phyloP scores from a whole-genome alignment of 805 yeast species.

The Cyberlindnera meyerae region DNA sequence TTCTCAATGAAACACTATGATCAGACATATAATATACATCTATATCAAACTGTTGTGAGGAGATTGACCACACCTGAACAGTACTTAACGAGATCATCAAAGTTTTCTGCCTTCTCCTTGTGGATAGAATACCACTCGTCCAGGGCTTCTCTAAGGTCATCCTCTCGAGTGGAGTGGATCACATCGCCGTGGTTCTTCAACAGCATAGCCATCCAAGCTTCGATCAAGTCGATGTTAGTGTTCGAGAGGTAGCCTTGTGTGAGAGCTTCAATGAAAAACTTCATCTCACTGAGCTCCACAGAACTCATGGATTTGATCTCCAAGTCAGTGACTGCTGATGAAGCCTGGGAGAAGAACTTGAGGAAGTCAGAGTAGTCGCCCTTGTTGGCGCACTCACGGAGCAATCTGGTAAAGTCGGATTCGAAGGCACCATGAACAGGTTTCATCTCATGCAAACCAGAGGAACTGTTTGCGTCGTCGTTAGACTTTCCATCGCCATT shows the following conservation, averaged over 20 bases:
- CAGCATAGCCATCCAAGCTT: conserved; percentile 74
- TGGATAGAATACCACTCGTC: conserved; percentile 45
- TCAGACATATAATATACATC: too few species aligned
- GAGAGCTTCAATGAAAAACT: conserved; percentile 63
- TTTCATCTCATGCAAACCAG: conserved; percentile 18
- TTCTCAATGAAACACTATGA: too few species aligned
- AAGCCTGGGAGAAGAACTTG: conserved; percentile 45
- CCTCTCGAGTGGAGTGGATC: conserved; percentile 39
- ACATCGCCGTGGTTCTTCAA: conserved; percentile 81
- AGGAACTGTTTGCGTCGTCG: too few species aligned
- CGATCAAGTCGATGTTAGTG: conserved; percentile 67
- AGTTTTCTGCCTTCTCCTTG: conserved; percentile 34
- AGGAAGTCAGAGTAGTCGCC: conserved; percentile 48
- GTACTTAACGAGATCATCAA: conserved; percentile 70
- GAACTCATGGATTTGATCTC: conserved; percentile 79
- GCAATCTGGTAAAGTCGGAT: conserved; percentile 61
- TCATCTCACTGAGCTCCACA: conserved; percentile 56
- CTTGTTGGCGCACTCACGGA: conserved; percentile 45
- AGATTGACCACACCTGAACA: conserved; percentile 76
- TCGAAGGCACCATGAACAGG: conserved; percentile 50
- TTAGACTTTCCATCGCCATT: conserved; percentile 9
- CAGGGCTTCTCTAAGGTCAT: conserved; percentile 41
- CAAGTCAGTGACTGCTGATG: conserved; percentile 78
- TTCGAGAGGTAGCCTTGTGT: conserved; percentile 52
- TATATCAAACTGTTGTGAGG: conserved; percentile 33